Base-by-base conservation (phyloP, 208 protist genomes). In the Crithidia acanthocephali region DNA sequence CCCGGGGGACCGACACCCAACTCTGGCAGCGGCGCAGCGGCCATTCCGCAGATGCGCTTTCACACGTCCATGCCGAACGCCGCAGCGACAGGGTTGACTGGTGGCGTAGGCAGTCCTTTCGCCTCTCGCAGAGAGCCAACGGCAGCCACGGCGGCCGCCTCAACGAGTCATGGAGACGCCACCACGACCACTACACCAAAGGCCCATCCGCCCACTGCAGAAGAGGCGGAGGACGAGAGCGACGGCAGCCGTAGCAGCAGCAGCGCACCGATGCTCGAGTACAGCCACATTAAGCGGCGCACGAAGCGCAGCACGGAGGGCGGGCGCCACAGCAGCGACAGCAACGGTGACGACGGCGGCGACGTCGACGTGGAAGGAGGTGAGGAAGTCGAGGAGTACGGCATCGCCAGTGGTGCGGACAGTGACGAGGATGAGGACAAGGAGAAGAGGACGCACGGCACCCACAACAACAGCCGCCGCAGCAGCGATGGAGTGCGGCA, bases 251-350 rank as follows among this genome's bases (percentile, higher is more conserved):
- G 59, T 45, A 69, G 48, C 20, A 32, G n/a, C 33, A 67, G 58
- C 58, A 65, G 72, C 37, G 45, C 64, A n/a, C 72, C 72, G 10
- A 66, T 72, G 72, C 40, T 77, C 2, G 72, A 62, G 44, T 77
- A 72, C 72, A 77, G 72, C 33, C 63, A 77, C 20, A 57, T 77
- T 35, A 77, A 77, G 57, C 72, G 63, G 1, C 33, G 42, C 22
- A 45, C 53, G 18, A n/a, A 30, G 35, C 51, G 51, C 1, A 7
- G 28, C 30, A n/a, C 1, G 25, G 22, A 32, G 6, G 37, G 37
- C 6, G 37, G 9, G 6, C 6, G 37, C 37, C 37, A 42, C 37
- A 13, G 13, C 6, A 42, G 37, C 37, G 37, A 13, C 37, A 42
- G 37, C 37, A 13, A 42, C 9, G 23, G 22, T 3, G 52, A 61